Evolutionary conservation across 345 rosid species (phyloP), one percentile per base, ranked within the genome.

Genomic region (Eucalyptus marginata): DNA sequence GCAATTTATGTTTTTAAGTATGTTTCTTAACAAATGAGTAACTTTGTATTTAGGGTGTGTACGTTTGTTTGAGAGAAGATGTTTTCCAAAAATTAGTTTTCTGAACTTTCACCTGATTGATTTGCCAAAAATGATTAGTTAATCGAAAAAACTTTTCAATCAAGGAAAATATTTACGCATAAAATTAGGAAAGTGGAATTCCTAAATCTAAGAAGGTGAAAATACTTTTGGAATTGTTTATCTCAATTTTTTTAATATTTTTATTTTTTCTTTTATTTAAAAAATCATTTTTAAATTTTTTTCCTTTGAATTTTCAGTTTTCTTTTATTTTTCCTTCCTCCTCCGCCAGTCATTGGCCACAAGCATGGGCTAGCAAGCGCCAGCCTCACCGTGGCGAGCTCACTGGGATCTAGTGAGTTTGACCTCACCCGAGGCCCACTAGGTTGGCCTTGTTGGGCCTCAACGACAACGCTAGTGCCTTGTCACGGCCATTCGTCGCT

Each of bases 301-400:
- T 56, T 56, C 20, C 62, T 8, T 56, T 52, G 56, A 52, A 52
- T 52, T 52, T 17, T 51, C 2, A 7, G 1, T 17, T 56, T 56
- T 10, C 29, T 24, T 56, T 56, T 56, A 4, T 22, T 24, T 56
- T 10, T 56, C 20, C 13, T 56, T 56, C 29, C 29, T 56, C 29
- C 13, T 56, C 29, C 0, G 1, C 6, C 12, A 4, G 0, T 24
- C 13, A 56, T 2, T 0, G 1, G 3, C 27, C 13, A 56, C 3
- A 56, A 2, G 62, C 62, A 22, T 22, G 29, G 62, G 29, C 6
- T 1, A 4, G 62, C 12, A 24, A 56, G 62, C 0, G 62, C 62
- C 0, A 56, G 6, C 13, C 62, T 56, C 29, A 10, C 3, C 0
- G 0, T 24, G 29, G 13, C 1, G 0, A 56, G 62, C 29, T 56